These are phyloP conservation scores for Fistulinella prunicolor DNA, from an alignment of 768 basidiomycete genomes.

Conservation along the genomic window DNA sequence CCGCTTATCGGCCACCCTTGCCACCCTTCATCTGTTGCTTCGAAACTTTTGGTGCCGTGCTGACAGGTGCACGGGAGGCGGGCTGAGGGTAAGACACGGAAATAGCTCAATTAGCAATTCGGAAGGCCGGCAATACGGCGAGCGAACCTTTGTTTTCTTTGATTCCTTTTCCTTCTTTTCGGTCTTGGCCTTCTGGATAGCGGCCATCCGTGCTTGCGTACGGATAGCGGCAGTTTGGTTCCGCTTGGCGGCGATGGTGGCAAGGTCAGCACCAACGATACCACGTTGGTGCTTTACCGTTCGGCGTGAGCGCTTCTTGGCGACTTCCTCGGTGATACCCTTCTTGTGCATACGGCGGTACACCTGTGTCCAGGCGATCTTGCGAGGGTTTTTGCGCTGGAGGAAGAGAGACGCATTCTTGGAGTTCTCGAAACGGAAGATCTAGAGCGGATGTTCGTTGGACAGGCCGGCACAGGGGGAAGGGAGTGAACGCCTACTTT, in stretches of 20 bases:
- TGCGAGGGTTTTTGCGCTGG: conserved; percentile 99
- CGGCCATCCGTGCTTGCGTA: conserved; percentile 73
- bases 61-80: conserved; percentile 44
- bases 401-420: conserved; percentile 97
- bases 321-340: conserved; percentile 98
- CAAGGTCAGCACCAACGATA: conserved; percentile 94
- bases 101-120: conserved; percentile 3
- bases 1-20: conserved; percentile 65
- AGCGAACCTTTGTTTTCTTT: conserved; percentile 76
- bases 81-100: conserved; percentile 39
- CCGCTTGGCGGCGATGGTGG: conserved; percentile 85
- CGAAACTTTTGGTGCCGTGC: conserved; percentile 78
- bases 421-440: conserved; percentile 92
- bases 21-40: conserved; percentile 97
- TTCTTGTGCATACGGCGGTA: conserved; percentile 99
- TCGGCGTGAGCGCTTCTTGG: conserved; percentile 96
- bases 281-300: conserved; percentile 98
- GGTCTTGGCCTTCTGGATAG: conserved; percentile 91
- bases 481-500: conserved; percentile 56
- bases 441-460: too few species aligned
- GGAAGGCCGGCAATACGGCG: background rate
- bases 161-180: conserved; percentile 97
- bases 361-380: conserved; percentile 95
- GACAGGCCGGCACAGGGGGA: too few species aligned
- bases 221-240: conserved; percentile 89